phyloP scores from a whole-genome alignment of 139 green algal genomes.

The Pseudopediastrum boryanum region DNA sequence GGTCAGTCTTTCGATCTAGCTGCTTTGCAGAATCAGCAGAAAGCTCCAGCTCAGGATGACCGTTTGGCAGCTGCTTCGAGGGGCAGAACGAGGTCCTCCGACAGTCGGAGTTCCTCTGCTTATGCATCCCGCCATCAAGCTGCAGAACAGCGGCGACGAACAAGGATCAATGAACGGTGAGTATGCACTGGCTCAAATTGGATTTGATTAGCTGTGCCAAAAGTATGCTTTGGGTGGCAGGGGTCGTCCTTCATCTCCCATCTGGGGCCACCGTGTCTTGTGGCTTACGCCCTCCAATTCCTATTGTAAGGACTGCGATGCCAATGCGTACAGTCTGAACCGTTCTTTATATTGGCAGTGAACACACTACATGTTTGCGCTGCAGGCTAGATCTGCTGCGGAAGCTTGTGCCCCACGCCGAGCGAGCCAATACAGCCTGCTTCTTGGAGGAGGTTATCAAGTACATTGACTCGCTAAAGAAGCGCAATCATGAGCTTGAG shows the following conservation, averaged over 20 bases:
- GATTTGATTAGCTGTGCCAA: background rate
- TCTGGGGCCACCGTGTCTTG: background rate
- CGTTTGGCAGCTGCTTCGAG: conserved; percentile 15
- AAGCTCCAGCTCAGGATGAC: conserved; percentile 3
- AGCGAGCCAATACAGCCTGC: conserved; percentile 83
- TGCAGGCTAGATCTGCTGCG: conserved; percentile 71
- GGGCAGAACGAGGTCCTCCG: conserved; percentile 9
- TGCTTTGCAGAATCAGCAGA: background rate
- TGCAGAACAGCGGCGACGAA: conserved; percentile 73
- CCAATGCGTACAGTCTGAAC: background rate
- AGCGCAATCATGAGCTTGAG: conserved; percentile 48
- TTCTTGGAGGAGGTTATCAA: conserved; percentile 85
- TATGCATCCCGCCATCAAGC: conserved; percentile 69
- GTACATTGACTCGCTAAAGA: conserved; percentile 71
- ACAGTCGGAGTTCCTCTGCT: conserved; percentile 40
- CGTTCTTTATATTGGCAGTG: background rate
- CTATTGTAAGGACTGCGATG: background rate
- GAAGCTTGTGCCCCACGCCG: conserved; percentile 78
- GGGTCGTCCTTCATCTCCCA: background rate
- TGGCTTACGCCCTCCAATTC: background rate
- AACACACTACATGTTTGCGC: background rate
- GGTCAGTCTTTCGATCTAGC: background rate
- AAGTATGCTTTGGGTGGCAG: background rate
- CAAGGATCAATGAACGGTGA: conserved; percentile 79
- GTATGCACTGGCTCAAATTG: background rate